Percentiles rank a stretch among this genome's conserved stretches.
Conservation (phyloP, 2,329 filamentous ascomycete species). For the Pseudogymnoascus sp. region DNA sequence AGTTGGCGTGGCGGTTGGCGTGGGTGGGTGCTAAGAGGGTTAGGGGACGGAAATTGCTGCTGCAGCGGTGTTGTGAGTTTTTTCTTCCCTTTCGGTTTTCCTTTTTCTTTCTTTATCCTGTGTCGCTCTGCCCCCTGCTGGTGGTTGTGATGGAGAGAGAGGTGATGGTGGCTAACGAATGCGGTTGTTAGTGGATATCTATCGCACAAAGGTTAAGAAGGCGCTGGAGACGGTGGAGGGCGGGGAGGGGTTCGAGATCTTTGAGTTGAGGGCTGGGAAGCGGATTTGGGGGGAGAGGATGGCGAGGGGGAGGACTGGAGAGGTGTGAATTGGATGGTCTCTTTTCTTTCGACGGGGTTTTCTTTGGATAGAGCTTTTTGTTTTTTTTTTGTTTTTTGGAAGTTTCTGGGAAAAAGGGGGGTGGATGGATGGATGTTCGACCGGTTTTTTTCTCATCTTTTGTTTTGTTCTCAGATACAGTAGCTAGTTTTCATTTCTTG, state of each 20-base stretch:
- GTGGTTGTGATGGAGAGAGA: too few relatives aligned
- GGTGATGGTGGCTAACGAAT: background rate
- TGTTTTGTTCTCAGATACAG: too few relatives aligned
- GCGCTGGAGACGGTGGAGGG: background rate
- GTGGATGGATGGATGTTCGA: too few relatives aligned
- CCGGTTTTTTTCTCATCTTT: too few relatives aligned
- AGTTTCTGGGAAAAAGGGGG: too few relatives aligned
- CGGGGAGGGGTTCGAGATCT: background rate
- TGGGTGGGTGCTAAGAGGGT: background rate
- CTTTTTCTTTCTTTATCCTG: too few relatives aligned
- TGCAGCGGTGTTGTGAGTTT: slow-evolving; percentile 1
- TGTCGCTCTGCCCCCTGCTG: too few relatives aligned
- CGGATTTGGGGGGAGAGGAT: background rate
- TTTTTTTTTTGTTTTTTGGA: too few relatives aligned
- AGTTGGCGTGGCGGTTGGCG: slow-evolving; percentile 1
- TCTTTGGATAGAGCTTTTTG: background rate
- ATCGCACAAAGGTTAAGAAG: background rate
- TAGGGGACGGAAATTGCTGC: background rate
- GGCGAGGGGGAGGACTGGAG: background rate
- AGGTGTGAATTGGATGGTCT: background rate
- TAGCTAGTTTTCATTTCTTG: too few relatives aligned
- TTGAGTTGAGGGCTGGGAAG: background rate
- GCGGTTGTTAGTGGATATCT: background rate
- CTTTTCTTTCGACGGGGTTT: background rate
- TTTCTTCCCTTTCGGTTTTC: background rate